phyloP scores from a whole-genome alignment of 2,329 filamentous ascomycete genomes.

The Neofusicoccum cordaticola region DNA sequence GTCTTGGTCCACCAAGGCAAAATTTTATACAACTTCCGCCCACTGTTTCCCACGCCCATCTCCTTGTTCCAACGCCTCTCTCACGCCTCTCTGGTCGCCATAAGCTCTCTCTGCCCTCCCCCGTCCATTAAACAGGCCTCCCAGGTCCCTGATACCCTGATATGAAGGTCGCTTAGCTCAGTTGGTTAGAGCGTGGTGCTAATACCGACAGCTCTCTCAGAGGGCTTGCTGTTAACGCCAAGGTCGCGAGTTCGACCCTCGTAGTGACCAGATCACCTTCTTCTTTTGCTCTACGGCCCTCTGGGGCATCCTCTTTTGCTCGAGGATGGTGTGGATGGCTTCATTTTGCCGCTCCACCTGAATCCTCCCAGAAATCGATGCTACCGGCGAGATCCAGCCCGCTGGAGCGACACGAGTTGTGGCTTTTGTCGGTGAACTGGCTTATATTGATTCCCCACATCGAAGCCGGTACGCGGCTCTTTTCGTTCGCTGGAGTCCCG shows the following conservation, averaged over 20 bases:
- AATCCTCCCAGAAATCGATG: not conserved
- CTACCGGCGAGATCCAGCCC: no score
- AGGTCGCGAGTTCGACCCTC: slow-evolving; percentile 22
- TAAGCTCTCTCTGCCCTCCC: not conserved
- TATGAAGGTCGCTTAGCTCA: slow-evolving; percentile 20
- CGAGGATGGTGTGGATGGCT: not conserved
- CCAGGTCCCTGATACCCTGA: not conserved
- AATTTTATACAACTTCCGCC: not conserved
- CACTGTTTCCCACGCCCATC: not conserved
- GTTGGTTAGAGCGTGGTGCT: slow-evolving; percentile 23
- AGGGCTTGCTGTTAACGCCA: slow-evolving; percentile 16
- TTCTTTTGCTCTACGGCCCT: not conserved
- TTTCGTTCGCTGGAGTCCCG: no score
- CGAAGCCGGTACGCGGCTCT: no score
- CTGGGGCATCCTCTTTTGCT: not conserved
- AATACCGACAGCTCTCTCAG: slow-evolving; percentile 10
- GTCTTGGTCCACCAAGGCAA: not conserved
- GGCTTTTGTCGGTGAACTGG: not conserved
- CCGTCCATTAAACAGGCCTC: not conserved
- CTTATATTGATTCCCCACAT: no score
- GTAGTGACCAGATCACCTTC: slow-evolving; percentile 17
- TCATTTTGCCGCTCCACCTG: not conserved
- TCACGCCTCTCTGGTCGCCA: not conserved
- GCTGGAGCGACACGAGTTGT: not conserved
- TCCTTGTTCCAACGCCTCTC: not conserved